Percentiles rank a stretch among this genome's conserved stretches.
Evolutionary conservation across 768 basidiomycete genomes (phyloP).

Genomic region (Xerocomellus dryophilus): DNA sequence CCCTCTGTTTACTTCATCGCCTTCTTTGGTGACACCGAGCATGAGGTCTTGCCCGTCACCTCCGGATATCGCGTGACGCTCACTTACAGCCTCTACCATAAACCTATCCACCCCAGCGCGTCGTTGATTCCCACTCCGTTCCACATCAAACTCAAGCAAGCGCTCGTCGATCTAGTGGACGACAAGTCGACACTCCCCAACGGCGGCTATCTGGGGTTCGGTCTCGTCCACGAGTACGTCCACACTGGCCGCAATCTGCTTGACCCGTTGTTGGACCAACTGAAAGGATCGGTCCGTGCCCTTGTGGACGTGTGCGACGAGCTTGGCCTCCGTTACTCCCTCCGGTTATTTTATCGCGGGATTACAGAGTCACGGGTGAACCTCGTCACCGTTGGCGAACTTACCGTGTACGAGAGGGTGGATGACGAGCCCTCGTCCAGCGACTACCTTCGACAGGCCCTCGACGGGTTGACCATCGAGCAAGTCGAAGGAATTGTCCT

Average conservation of each 20-base stretch:
- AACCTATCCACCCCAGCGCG: neutral
- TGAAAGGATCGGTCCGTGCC: conserved; percentile 12
- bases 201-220: conserved; percentile 14
- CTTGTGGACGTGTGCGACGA: conserved; percentile 6
- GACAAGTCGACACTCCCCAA: conserved; percentile 1
- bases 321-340: conserved; percentile 3
- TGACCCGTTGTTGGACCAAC: neutral
- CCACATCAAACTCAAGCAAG: neutral
- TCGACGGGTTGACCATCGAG: neutral
- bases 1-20: conserved; percentile 37
- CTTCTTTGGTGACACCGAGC: conserved; percentile 44
- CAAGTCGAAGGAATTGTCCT: conserved; percentile 3
- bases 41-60: conserved; percentile 41
- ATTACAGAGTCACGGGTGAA: neutral
- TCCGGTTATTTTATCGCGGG: neutral
- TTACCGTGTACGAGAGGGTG: neutral
- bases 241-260: neutral
- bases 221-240: conserved; percentile 15
- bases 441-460: neutral
- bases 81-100: conserved; percentile 39
- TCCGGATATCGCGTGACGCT: conserved; percentile 45
- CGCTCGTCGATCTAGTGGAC: neutral
- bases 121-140: neutral
- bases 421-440: fast-evolving
- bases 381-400: neutral